Base-by-base conservation (phyloP, 306 rosid genomes). In the Casuarina cunninghamiana region DNA sequence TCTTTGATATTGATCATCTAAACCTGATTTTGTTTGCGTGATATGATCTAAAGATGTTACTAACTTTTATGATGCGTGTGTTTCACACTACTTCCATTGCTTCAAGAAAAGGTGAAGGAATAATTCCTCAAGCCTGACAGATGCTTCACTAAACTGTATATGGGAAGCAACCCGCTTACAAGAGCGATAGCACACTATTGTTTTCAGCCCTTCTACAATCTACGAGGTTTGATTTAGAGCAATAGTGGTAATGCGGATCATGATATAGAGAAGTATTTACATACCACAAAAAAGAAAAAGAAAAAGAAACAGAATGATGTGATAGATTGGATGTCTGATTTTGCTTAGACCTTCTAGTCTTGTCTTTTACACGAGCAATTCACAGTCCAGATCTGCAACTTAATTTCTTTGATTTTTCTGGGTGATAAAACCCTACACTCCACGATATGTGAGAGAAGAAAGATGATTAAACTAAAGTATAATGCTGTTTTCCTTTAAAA, bases 81-180 rank as follows among this genome's bases (percentile, higher is more conserved):
- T 17, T 41, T 42, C 48, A 43, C 43, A 66, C 71, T 41, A 66
- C 46, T 16, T 16, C 48, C 50, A n/a, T 66, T 63, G 44, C 69
- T 63, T 76, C 45, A 76, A 41, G 72, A 32, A 76, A 45, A 50
- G 63, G 73, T 63, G 65, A 76, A 63, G 51, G 35, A 41, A 42
- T 66, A 66, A 38, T 41, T 8, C 26, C 46, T 66, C 71, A n/a
- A 44, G 50, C 50, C 37, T 66, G 50, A 42, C 71, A 41, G 71
- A 66, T 41, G 70, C 41, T 8, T 41, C 48, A 39, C 62, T 55
- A 55, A 21, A 19, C 70, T 42, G 32, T 66, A 42, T 66, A 41
- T 66, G 46, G 38, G 50, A 66, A 66, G 71, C 71, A 42, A 66
- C 49, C 71, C 49, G 6, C 70, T 65, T 65, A 1, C 48, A 66